Percentiles rank a stretch among this genome's conserved stretches.
Evolutionary conservation across 2,329 filamentous ascomycete species (phyloP).

Genomic region (Pseudogymnoascus sp.): DNA sequence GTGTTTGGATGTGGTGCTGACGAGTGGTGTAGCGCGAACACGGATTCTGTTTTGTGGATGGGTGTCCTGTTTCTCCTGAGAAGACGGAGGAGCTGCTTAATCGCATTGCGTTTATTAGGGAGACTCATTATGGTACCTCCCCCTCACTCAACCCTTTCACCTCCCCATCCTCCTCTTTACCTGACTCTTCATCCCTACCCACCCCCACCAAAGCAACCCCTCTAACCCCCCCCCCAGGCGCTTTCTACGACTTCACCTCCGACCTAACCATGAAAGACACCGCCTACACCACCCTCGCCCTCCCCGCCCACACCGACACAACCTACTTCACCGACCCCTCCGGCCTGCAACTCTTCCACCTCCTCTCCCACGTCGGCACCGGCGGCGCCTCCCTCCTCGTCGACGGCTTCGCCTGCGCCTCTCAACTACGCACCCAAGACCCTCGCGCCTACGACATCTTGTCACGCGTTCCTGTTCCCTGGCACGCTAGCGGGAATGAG

Average conservation of each 20-base stretch:
- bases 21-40: slow-evolving; percentile 45
- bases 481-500: slow-evolving; percentile 80
- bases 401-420: slow-evolving; percentile 72
- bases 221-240: slow-evolving; percentile 34
- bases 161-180: not conserved
- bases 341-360: slow-evolving; percentile 85
- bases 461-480: slow-evolving; percentile 49
- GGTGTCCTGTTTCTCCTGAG: slow-evolving; percentile 58
- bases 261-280: slow-evolving; percentile 83
- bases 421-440: slow-evolving; percentile 45
- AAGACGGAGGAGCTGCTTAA: slow-evolving; percentile 68
- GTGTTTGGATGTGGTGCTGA: slow-evolving; percentile 12
- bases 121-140: slow-evolving; percentile 79
- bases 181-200: not conserved
- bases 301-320: slow-evolving; percentile 84
- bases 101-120: slow-evolving; percentile 75
- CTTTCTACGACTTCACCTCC: slow-evolving; percentile 79
- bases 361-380: slow-evolving; percentile 67
- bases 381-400: slow-evolving; percentile 78
- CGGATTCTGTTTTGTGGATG: slow-evolving; percentile 71
- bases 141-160: slow-evolving; percentile 27
- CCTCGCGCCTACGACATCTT: slow-evolving; percentile 50
- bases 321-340: slow-evolving; percentile 93
- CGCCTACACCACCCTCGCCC: slow-evolving; percentile 77
- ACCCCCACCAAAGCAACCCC: not conserved